Evolutionary conservation across 225 moss, liverwort and hornwort genomes (phyloP), one percentile per base, ranked within the genome.

Genomic region (Lunularia cruciata): DNA sequence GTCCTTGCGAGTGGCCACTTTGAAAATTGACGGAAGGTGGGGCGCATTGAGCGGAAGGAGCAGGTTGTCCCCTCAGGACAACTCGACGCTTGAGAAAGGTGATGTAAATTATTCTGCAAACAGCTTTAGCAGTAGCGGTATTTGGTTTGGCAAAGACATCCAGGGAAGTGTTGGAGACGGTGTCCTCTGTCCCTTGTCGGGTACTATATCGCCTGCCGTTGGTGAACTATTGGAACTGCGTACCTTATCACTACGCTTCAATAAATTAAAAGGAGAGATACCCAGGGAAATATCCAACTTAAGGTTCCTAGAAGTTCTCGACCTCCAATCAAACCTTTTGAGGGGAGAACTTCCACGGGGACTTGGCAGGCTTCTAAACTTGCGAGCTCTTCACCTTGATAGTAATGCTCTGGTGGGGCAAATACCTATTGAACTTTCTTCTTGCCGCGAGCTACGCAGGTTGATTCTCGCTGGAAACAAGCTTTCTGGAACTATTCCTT

Each of bases 161-260:
- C 60, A 23, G 10, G 60, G 37, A 12, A 38, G 71, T 4, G 79
- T 46, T 30, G 45, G 23, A 16, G 79, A 72, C 16, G 47, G 39
- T 46, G 78, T 75, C 7, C 77, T 86, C 2, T 89, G 92, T 59
- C 72, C 63, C 57, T 70, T 86, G 37, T 69, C 64, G 57, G 88
- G 90, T 63, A 76, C 79, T 3, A 65, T 90, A 52, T 75, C 92
- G 25, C 80, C 71, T 8, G 86, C 75, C 71, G 81, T 93, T 60
- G 88, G 86, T 25, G 85, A 87, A 31, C 77, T 93, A 3, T 80
- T 90, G 34, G 84, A 93, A 77, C 85, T 93, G 30, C 75, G 82
- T 46, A 71, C 58, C 28, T 63, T 93, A 9, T 85, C 84, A 1
- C 54, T 93, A 2, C 67, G 78, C 16, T 80, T 77, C 59, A 86